Evolutionary conservation across 495 filamentous ascomycete species (phyloP), one percentile per base, ranked within the genome.

Genomic region (Penicillium antarcticum): DNA sequence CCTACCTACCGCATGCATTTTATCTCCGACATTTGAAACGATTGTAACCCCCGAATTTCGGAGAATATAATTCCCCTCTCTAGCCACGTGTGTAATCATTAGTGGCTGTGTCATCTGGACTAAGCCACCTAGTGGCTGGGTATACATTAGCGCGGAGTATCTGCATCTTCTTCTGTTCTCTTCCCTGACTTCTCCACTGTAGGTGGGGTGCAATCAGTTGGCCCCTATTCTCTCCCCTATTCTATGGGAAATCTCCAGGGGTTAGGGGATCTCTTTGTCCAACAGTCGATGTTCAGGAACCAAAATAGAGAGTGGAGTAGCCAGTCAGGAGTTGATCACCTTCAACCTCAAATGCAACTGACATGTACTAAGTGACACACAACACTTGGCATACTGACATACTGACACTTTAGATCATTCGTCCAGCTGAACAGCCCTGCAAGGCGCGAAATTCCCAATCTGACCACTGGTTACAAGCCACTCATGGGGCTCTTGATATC

Each of bases 71-170:
- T 18, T 39, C 42, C 19, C 29, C 11, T 31, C 23, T 9, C 34
- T 23, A 45, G 62, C 59, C 62, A 63, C 62, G 59, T 65, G 62
- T 65, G 49, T 33, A 33, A 34, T 49, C 14, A 5, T 36, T n/a
- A 63, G 62, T 65, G 62, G 62, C 62, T 60, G 60, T 63, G 62
- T 49, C 18, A 16, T 16, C 13, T 16, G 26, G 8, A n/a, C 52
- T 52, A 53, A 51, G 60, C 60, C 60, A 63, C 60, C 52, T 53
- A 34, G 53, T 62, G 56, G 56, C 59, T 62, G 42, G 37, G 49
- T 56, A 39, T 7, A 9, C 18, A 19, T 24, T 60, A 50, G 45
- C 38, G 45, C 45, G 23, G 33, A 9, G 24, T 12, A 35, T 17
- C 12, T 31, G 4, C 31, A 36, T 44, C 39, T 40, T 40, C 24